A percentile compares a stretch with the other conserved stretches of the same genome.
These are phyloP conservation scores for Trypanosoma brucei DNA, from an alignment of 208 protist species.

Conservation along the genomic window DNA sequence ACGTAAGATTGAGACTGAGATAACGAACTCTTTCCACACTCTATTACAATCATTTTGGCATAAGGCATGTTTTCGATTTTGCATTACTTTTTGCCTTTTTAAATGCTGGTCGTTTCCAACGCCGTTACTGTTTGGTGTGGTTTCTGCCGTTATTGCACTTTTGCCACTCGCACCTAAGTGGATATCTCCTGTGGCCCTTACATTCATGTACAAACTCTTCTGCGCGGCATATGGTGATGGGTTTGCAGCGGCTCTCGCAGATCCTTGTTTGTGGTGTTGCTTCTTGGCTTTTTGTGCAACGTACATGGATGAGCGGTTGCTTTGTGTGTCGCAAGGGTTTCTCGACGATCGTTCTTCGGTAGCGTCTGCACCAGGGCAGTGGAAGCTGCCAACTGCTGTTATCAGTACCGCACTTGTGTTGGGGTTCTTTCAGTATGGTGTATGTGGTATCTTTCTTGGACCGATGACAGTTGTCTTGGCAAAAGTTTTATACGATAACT, in stretches of 20 bases:
- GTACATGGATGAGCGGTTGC: constrained; percentile 57
- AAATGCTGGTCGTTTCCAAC: constrained; percentile 32
- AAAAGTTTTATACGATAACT: constrained; percentile 71
- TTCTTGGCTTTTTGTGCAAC: constrained; percentile 35
- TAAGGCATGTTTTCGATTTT: constrained; percentile 72
- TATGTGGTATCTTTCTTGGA: constrained; percentile 57
- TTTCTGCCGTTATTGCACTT: constrained; percentile 44
- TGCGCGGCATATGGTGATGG: constrained; percentile 6
- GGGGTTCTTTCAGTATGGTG: constrained; percentile 57
- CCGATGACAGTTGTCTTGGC: constrained; percentile 70
- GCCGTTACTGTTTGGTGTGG: constrained; percentile 44
- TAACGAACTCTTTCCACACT: constrained; percentile 53
- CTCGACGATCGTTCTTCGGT: constrained; percentile 27
- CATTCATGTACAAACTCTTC: constrained; percentile 13
- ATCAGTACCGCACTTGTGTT: constrained; percentile 54
- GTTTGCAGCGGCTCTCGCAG: constrained; percentile 10
- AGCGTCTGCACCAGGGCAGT: constrained; percentile 18
- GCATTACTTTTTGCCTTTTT: constrained; percentile 56
- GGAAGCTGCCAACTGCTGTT: constrained; percentile 55
- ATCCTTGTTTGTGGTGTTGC: constrained; percentile 28
- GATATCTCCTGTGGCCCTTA: constrained; percentile 44
- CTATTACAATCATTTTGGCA: constrained; percentile 75
- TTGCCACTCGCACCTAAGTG: constrained; percentile 68
- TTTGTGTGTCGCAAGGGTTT: constrained; percentile 52
- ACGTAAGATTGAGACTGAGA: constrained; percentile 59